Conservation (phyloP, 805 yeast species). For the Metschnikowia dekortorum region DNA sequence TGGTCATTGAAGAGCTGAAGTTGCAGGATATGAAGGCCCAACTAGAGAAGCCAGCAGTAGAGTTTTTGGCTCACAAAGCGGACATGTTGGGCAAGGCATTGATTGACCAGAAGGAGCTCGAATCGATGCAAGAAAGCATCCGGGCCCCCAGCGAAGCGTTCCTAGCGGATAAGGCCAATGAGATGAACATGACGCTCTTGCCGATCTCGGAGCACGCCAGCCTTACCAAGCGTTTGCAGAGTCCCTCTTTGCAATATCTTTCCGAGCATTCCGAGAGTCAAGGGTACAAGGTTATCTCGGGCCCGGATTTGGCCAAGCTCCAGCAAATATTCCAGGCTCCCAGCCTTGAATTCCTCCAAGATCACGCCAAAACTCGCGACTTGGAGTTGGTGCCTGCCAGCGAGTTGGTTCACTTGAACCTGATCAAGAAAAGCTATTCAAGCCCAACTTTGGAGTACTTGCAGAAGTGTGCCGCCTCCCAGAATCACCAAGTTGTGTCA, state of each 20-base stretch:
- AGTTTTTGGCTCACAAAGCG: constrained; percentile 14
- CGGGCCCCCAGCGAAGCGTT: constrained; percentile 7
- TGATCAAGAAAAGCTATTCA: not conserved
- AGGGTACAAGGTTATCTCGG: constrained; percentile 5
- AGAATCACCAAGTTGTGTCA: constrained; percentile 1
- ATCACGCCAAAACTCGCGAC: constrained; percentile 4
- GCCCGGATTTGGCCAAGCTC: constrained; percentile 1
- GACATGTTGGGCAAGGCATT: constrained; percentile 4
- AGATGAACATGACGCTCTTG: constrained; percentile 4
- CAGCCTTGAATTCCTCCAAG: constrained; percentile 8
- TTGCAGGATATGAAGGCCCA: constrained; percentile 15
- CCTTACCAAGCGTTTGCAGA: constrained; percentile 6
- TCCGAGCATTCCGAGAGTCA: constrained; percentile 3
- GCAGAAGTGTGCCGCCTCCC: not conserved
- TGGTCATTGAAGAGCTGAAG: constrained; percentile 13
- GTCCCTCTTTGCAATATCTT: constrained; percentile 13
- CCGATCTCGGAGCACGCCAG: constrained; percentile 7
- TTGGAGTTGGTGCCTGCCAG: not conserved
- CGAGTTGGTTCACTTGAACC: not conserved
- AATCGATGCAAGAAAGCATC: constrained; percentile 7
- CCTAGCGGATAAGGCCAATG: constrained; percentile 8
- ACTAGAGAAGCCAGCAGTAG: constrained; percentile 12
- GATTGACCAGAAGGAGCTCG: constrained; percentile 8
- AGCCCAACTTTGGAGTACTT: constrained; percentile 9
- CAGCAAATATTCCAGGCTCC: constrained; percentile 4